These are phyloP conservation scores for Lentinula sp. DNA, from an alignment of 768 basidiomycete species.

Conservation along the genomic window DNA sequence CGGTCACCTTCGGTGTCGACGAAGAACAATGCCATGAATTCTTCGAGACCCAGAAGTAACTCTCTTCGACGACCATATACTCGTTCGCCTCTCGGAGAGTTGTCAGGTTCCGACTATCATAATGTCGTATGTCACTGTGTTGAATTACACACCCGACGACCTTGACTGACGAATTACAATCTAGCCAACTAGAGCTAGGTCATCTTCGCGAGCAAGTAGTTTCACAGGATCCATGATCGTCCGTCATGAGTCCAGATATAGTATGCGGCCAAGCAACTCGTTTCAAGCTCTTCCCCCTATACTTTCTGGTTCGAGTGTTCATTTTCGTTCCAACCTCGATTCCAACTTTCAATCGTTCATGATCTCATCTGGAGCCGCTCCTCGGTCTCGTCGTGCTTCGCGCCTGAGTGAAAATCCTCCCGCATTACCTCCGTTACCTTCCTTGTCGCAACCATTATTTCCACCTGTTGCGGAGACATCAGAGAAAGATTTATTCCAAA, in stretches of 20 bases:
- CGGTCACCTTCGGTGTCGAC: background rate
- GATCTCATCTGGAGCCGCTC: background rate
- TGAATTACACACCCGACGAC: background rate
- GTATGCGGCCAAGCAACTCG: background rate
- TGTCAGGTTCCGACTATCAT: background rate
- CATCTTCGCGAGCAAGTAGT: constrained; percentile 3
- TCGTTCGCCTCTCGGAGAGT: constrained; percentile 1
- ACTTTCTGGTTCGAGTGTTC: constrained; percentile 5
- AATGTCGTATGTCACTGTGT: background rate
- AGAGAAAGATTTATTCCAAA: constrained; percentile 15
- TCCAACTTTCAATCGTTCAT: constrained; percentile 14
- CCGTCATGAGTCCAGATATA: constrained; percentile 1
- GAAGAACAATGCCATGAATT: background rate
- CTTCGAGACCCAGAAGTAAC: background rate
- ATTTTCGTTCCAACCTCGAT: constrained; percentile 8
- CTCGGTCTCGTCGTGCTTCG: constrained; percentile 3
- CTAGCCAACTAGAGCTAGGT: background rate
- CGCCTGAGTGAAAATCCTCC: constrained; percentile 22
- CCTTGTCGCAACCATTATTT: constrained; percentile 31
- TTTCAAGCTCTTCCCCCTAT: constrained; percentile 5
- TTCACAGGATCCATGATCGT: background rate
- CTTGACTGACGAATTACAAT: background rate
- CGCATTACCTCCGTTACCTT: constrained; percentile 28
- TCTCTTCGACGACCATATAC: constrained; percentile 2
- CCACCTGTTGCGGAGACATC: constrained; percentile 15